These are phyloP conservation scores for Cerioporus squamosus DNA, from an alignment of 1,284 basidiomycete species.

Conservation along the genomic window DNA sequence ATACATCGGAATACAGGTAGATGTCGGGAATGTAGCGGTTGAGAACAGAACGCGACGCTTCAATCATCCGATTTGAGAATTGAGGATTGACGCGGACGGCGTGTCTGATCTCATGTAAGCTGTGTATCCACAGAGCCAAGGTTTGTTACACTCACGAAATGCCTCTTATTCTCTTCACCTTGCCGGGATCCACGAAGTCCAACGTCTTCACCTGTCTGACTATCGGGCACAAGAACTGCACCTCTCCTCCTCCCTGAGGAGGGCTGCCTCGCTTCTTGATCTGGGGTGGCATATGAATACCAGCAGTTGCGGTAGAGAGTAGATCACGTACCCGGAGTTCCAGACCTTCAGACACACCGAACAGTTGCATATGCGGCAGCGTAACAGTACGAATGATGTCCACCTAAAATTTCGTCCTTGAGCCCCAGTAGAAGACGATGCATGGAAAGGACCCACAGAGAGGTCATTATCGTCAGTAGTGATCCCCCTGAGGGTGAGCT, in stretches of 20 bases:
- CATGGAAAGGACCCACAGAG: slow-evolving; percentile 57
- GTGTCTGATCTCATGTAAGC: slow-evolving; percentile 50
- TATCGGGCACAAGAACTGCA: slow-evolving; percentile 92
- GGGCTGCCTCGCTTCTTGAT: slow-evolving; percentile 94
- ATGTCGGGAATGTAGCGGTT: slow-evolving; percentile 98
- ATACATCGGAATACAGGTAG: slow-evolving; percentile 98
- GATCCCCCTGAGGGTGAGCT: slow-evolving; percentile 85
- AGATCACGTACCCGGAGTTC: slow-evolving; percentile 70
- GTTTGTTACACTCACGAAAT: slow-evolving; percentile 72
- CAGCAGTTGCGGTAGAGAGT: slow-evolving; percentile 7
- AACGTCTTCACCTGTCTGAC: slow-evolving; percentile 90
- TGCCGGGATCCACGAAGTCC: slow-evolving; percentile 90
- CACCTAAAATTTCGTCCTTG: too few relatives aligned
- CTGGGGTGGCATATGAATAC: slow-evolving; percentile 40
- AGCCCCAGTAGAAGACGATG: too few relatives aligned
- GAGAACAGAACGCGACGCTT: slow-evolving; percentile 87
- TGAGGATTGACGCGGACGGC: slow-evolving; percentile 96
- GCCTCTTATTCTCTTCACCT: slow-evolving; percentile 93
- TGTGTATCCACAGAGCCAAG: not conserved
- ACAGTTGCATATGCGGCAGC: slow-evolving; percentile 89
- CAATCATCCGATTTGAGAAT: slow-evolving; percentile 97
- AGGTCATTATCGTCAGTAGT: slow-evolving; percentile 91
- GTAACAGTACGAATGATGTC: slow-evolving; percentile 94
- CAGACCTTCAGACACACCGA: slow-evolving; percentile 86
- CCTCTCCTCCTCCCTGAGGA: slow-evolving; percentile 91